A percentile compares a stretch with the other conserved stretches of the same genome.
phyloP scores from a whole-genome alignment of 352 stramenopile genomes.

The Pythium guiyangense region DNA sequence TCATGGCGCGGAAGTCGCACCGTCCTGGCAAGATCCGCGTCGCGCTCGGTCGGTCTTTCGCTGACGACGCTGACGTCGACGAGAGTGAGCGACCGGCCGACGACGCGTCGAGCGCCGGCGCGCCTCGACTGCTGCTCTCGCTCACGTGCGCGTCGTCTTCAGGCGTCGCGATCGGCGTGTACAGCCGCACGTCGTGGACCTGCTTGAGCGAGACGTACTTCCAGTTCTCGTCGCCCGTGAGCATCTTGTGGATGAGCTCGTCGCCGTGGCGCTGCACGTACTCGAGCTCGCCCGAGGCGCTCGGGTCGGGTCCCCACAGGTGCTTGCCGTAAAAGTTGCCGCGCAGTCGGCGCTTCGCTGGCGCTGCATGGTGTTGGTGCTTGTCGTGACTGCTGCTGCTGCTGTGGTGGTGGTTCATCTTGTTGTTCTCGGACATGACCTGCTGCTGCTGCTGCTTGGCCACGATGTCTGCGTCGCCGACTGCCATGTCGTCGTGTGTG shows the following conservation, averaged over 20 bases:
- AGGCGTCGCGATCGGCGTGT: constrained; percentile 33
- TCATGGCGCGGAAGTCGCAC: constrained; percentile 68
- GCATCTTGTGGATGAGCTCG: constrained; percentile 31
- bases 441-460: not conserved
- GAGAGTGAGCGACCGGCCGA: constrained; percentile 15
- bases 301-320: constrained; percentile 36
- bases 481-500: too few species aligned
- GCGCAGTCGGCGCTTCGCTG: constrained; percentile 12
- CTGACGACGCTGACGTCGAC: constrained; percentile 15
- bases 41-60: constrained; percentile 10
- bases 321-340: constrained; percentile 28
- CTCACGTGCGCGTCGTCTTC: constrained; percentile 10
- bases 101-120: constrained; percentile 16
- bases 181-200: constrained; percentile 62
- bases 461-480: too few species aligned
- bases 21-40: constrained; percentile 19
- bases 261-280: constrained; percentile 56
- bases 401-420: constrained; percentile 1
- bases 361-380: constrained; percentile 1
- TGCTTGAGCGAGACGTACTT: constrained; percentile 53
- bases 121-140: constrained; percentile 1
- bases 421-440: not conserved
- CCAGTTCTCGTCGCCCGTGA: constrained; percentile 41
- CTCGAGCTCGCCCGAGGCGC: constrained; percentile 36
- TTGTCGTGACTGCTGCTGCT: not conserved